Evolutionary conservation across 805 yeast genomes (phyloP).

Genomic region (Huiozyma naganishii): DNA sequence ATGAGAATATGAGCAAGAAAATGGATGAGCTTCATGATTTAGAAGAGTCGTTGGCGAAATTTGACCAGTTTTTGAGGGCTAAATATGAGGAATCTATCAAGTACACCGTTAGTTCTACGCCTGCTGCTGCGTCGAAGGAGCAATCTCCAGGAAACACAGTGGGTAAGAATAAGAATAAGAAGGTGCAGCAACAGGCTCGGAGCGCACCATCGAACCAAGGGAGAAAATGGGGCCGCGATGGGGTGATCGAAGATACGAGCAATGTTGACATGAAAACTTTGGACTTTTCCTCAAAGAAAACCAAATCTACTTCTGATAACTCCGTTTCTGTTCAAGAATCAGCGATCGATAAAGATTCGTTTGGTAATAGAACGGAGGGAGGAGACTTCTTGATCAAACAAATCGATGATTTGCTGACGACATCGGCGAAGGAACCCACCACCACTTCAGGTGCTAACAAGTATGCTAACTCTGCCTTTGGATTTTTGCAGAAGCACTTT

Average conservation of each 20-base stretch:
- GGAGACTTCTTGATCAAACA: slow-evolving; percentile 63
- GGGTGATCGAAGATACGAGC: slow-evolving; percentile 36
- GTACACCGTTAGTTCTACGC: background rate
- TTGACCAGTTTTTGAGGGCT: slow-evolving; percentile 29
- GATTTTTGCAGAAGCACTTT: slow-evolving; percentile 43
- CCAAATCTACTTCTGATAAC: slow-evolving; percentile 9
- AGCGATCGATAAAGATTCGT: slow-evolving; percentile 24
- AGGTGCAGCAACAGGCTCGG: slow-evolving; percentile 4
- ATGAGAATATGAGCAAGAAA: slow-evolving; percentile 25
- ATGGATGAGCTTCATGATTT: slow-evolving; percentile 22
- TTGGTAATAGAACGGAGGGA: slow-evolving; percentile 32
- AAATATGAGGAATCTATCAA: slow-evolving; percentile 23
- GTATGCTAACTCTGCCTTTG: slow-evolving; percentile 32
- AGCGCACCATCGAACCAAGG: slow-evolving; percentile 13
- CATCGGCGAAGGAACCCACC: slow-evolving; percentile 28
- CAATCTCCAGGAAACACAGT: slow-evolving; percentile 4
- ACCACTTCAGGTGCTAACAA: slow-evolving; percentile 26
- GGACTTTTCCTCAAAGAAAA: slow-evolving; percentile 43
- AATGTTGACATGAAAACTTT: slow-evolving; percentile 31
- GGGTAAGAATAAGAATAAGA: slow-evolving; percentile 5
- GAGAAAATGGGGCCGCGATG: slow-evolving; percentile 62
- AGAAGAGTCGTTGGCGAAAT: slow-evolving; percentile 26
- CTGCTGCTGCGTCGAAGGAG: background rate
- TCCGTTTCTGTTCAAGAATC: slow-evolving; percentile 6
- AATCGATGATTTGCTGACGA: slow-evolving; percentile 32